Base-by-base conservation (phyloP, 768 basidiomycete species). In the Leccinum uliginosum region DNA sequence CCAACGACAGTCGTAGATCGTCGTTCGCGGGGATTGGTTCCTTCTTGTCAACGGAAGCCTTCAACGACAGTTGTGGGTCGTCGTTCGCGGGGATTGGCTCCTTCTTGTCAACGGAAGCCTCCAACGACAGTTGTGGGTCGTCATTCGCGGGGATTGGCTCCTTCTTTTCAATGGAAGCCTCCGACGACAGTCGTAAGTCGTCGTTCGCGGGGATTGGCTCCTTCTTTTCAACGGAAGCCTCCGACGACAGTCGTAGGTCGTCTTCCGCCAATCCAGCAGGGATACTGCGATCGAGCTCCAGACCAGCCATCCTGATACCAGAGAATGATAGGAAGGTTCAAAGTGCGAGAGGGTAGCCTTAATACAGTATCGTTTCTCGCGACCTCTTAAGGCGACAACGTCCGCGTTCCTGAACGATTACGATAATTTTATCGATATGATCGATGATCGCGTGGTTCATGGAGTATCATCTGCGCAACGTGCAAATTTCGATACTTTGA, bases 191-290 rank as follows among this genome's bases (percentile, higher is more conserved):
- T n/a, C n/a, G n/a, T n/a, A n/a, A n/a, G 23, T 68, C 69, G 44
- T 58, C 54, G 23, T 40, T 40, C 23, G 50, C 30, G 26, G 24
- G 15, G 9, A 32, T 26, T 26, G 46, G 32, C n/a, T 64, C 62
- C 56, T 69, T 66, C 64, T 73, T 67, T 19, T 71, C 61, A n/a
- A 62, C 23, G 17, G 57, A 59, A 40, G 24, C 12, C 3, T 29
- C 26, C 27, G 47, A 53, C 17, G 60, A 59, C 35, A 23, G 34
- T 6, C 11, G 45, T 29, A 50, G 54, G 17, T 53, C 56, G 11
- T 59, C 58, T 50, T 65, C 63, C 7, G 52, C 56, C 34, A 62
- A 47, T 30, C 50, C 61, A 24, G 59, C 60, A 29, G 62, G 19
- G 19, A 62, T 48, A 12, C 30, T 50, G 32, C 26, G 53, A 51